phyloP scores from a whole-genome alignment of 495 filamentous ascomycete genomes.

The Podospora conica region DNA sequence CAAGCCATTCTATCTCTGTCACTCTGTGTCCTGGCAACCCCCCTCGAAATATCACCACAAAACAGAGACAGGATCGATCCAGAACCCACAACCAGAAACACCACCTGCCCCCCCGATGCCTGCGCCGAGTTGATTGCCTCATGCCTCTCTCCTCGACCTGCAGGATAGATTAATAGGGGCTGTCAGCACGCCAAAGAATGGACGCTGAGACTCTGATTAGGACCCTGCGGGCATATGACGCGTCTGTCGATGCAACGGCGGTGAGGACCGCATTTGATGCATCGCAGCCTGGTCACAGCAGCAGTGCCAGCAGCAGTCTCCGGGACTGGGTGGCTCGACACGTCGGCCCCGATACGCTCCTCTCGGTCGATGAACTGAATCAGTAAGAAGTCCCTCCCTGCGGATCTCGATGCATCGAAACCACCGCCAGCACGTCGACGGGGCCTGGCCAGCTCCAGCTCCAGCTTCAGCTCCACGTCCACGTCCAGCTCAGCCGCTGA shows the following conservation, averaged over 20 bases:
- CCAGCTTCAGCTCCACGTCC: too few relatives aligned
- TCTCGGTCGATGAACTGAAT: constrained; percentile 37
- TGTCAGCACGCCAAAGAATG: constrained; percentile 10
- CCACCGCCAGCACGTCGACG: neutral
- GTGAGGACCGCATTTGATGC: constrained; percentile 23
- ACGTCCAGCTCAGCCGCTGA: neutral
- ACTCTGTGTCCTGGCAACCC: neutral
- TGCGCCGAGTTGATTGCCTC: neutral
- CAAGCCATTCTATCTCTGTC: neutral
- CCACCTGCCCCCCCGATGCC: neutral
- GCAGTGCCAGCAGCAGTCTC: constrained; percentile 21
- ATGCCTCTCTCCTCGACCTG: neutral
- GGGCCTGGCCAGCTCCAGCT: too few relatives aligned
- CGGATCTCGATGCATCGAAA: neutral
- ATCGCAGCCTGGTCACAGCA: neutral
- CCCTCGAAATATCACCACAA: neutral
- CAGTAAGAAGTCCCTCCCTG: constrained; percentile 24
- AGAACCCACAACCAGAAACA: neutral
- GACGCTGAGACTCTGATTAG: constrained; percentile 24
- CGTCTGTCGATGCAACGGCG: constrained; percentile 25
- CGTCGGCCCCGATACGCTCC: constrained; percentile 38
- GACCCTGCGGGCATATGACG: constrained; percentile 24
- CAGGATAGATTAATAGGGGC: neutral
- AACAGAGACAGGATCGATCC: neutral
- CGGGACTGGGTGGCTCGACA: constrained; percentile 36